Evolutionary conservation across 352 stramenopile species (phyloP).

Genomic region (Aphanomyces euteiches): DNA sequence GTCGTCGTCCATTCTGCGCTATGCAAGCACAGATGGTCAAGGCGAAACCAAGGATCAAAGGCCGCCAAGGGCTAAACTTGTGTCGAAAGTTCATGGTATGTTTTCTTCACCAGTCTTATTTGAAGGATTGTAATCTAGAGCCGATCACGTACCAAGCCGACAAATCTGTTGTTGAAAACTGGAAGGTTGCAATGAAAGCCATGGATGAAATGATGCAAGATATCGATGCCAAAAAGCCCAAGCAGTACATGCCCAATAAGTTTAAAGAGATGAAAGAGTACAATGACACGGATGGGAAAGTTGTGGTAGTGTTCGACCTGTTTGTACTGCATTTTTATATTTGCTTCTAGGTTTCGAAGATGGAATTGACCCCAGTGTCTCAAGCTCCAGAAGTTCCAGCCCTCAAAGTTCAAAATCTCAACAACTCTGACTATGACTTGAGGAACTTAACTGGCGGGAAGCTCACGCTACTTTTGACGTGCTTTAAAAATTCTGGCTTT

Average conservation of each 20-base stretch:
- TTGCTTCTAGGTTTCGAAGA: slow-evolving; percentile 42
- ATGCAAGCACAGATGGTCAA: background rate
- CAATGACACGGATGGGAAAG: slow-evolving; percentile 83
- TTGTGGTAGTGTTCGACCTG: slow-evolving; percentile 6
- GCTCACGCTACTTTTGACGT: slow-evolving; percentile 70
- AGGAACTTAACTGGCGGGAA: slow-evolving; percentile 48
- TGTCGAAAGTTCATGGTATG: slow-evolving; percentile 1
- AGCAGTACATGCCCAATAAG: slow-evolving; percentile 85
- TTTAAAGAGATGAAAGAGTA: slow-evolving; percentile 86
- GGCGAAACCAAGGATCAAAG: background rate
- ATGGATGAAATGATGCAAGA: slow-evolving; percentile 81
- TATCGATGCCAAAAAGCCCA: slow-evolving; percentile 76
- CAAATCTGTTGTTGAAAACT: slow-evolving; percentile 43
- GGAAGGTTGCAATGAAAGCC: slow-evolving; percentile 66
- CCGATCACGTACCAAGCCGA: slow-evolving; percentile 23
- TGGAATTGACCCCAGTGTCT: slow-evolving; percentile 51
- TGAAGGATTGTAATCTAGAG: background rate
- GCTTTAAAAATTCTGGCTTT: slow-evolving; percentile 84
- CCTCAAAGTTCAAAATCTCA: slow-evolving; percentile 51
- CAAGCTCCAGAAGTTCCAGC: slow-evolving; percentile 57
- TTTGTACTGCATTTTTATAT: slow-evolving; percentile 12
- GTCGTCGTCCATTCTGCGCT: background rate
- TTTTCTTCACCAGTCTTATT: background rate
- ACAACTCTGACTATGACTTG: slow-evolving; percentile 47
- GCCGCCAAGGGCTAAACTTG: slow-evolving; percentile 4